Conservation (phyloP, 1,284 basidiomycete genomes). For the Sparassis latifolia region DNA sequence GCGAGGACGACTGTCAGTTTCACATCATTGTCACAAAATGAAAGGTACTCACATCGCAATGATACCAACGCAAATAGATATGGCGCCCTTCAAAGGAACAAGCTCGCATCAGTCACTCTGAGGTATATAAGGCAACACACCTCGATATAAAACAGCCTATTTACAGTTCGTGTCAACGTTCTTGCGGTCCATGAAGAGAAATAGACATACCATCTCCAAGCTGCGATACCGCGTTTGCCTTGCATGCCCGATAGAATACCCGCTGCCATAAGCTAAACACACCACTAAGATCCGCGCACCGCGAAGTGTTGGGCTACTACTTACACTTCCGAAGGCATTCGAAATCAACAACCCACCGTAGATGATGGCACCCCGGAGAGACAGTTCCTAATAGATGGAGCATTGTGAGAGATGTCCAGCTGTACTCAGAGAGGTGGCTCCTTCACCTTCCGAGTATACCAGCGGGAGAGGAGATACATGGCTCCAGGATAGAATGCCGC, state of each 20-base stretch:
- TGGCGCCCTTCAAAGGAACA: slow-evolving; percentile 36
- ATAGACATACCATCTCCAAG: slow-evolving; percentile 57
- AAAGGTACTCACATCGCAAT: slow-evolving; percentile 39
- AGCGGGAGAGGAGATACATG: slow-evolving; percentile 56
- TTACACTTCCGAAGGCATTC: slow-evolving; percentile 69
- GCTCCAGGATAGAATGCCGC: slow-evolving; percentile 64
- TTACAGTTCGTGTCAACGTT: neutral
- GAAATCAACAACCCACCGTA: slow-evolving; percentile 66
- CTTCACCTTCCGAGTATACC: slow-evolving; percentile 57
- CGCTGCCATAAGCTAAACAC: slow-evolving; percentile 51
- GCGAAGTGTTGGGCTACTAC: slow-evolving; percentile 13
- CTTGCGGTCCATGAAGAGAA: neutral
- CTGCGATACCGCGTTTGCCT: slow-evolving; percentile 58
- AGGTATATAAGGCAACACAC: slow-evolving; percentile 20
- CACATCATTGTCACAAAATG: neutral
- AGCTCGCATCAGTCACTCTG: too few relatives aligned
- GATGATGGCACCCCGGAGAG: slow-evolving; percentile 64
- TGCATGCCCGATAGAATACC: slow-evolving; percentile 69
- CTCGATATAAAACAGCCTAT: slow-evolving; percentile 58
- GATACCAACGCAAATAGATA: slow-evolving; percentile 51
- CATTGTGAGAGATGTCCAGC: neutral
- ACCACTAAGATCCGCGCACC: too few relatives aligned
- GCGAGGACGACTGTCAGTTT: neutral
- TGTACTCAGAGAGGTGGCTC: neutral
- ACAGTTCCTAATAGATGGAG: slow-evolving; percentile 41